Percentiles rank a stretch among this genome's conserved stretches.
phyloP scores from a whole-genome alignment of 345 rosid genomes.

The Microthlaspi erraticum region DNA sequence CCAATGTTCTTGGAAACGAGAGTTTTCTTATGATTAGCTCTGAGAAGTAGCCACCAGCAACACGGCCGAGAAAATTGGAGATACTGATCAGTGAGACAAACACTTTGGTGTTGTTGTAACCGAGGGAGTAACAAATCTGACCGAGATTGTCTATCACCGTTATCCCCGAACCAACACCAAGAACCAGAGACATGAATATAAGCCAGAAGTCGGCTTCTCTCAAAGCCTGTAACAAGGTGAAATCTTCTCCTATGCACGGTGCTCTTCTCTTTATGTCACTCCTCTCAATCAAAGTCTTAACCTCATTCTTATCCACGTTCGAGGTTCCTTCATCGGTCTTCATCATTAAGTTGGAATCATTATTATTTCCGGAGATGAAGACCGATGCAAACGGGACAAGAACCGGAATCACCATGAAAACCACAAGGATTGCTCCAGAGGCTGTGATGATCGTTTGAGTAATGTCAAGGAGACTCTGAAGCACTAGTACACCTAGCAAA shows the following conservation, averaged over 20 bases:
- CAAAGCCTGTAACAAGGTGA: slow-evolving; percentile 74
- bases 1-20: slow-evolving; percentile 66
- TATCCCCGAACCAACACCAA: slow-evolving; percentile 84
- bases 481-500: slow-evolving; percentile 65
- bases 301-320: slow-evolving; percentile 44
- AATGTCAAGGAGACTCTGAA: slow-evolving; percentile 63
- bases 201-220: slow-evolving; percentile 81
- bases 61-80: slow-evolving; percentile 89
- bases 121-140: slow-evolving; percentile 74
- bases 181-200: slow-evolving; percentile 65
- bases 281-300: slow-evolving; percentile 54
- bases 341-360: slow-evolving; percentile 43
- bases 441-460: slow-evolving; percentile 49
- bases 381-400: slow-evolving; percentile 58
- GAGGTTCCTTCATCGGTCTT: slow-evolving; percentile 47
- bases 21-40: slow-evolving; percentile 69
- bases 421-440: slow-evolving; percentile 54
- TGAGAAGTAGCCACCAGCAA: slow-evolving; percentile 92
- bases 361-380: slow-evolving; percentile 42
- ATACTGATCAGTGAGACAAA: slow-evolving; percentile 86
- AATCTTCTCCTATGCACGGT: slow-evolving; percentile 79
- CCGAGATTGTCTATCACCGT: slow-evolving; percentile 86
- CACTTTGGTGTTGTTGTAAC: slow-evolving; percentile 60
- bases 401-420: slow-evolving; percentile 60
- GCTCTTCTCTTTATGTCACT: slow-evolving; percentile 66